Conservation (phyloP, 2,329 filamentous ascomycete species). For the Paracamarosporium sp. region DNA sequence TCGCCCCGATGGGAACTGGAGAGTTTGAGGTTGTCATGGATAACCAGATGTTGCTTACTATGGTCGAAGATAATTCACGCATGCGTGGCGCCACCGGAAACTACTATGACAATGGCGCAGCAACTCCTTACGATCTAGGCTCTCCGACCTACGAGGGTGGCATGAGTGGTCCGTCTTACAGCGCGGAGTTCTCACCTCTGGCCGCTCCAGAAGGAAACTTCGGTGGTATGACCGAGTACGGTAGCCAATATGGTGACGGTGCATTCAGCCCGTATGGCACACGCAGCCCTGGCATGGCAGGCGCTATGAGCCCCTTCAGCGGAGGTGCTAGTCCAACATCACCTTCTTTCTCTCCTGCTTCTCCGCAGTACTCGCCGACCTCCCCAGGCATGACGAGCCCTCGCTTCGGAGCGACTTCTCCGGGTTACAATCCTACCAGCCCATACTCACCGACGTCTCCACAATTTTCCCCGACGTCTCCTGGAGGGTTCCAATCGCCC, state of each 20-base stretch:
- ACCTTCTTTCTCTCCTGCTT: conserved; percentile 47
- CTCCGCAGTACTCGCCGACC: conserved; percentile 47
- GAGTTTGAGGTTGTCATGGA: conserved; percentile 95
- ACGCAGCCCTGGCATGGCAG: conserved; percentile 69
- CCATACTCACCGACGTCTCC: conserved; percentile 56
- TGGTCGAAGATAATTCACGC: conserved; percentile 86
- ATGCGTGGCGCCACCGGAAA: conserved; percentile 78
- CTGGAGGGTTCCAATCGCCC: conserved; percentile 58
- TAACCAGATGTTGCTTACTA: conserved; percentile 92
- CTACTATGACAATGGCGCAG: conserved; percentile 77
- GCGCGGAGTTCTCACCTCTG: conserved; percentile 77
- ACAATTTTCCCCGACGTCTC: conserved; percentile 67
- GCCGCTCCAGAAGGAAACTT: conserved; percentile 67
- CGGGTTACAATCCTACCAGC: conserved; percentile 60
- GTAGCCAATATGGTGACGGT: conserved; percentile 67
- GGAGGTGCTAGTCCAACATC: conserved; percentile 61
- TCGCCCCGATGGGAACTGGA: conserved; percentile 96
- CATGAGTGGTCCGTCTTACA: conserved; percentile 65
- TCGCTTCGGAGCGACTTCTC: conserved; percentile 51
- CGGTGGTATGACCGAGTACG: conserved; percentile 68
- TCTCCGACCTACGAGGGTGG: conserved; percentile 68
- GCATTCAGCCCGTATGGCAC: conserved; percentile 72
- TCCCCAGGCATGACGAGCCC: conserved; percentile 64
- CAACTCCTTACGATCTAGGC: conserved; percentile 87
- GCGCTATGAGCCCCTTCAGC: conserved; percentile 74